Evolutionary conservation across 2,329 filamentous ascomycete species (phyloP).

Genomic region (Amesomyces nigricolor): DNA sequence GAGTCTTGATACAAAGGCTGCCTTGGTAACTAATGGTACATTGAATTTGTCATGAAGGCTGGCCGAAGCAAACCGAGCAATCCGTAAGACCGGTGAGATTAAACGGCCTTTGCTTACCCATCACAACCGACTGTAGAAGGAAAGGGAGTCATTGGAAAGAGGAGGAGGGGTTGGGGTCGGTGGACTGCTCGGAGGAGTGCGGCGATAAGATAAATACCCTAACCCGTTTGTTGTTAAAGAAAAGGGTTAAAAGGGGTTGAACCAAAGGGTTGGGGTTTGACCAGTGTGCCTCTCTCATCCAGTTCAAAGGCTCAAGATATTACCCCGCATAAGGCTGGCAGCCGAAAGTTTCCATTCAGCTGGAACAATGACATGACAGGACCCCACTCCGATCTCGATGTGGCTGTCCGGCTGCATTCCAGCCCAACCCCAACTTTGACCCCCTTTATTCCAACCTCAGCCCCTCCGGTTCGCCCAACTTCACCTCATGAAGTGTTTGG

Average conservation of each 20-base stretch:
- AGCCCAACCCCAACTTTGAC: conserved; percentile 11
- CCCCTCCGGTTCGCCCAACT: not conserved
- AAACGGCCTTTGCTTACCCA: no score
- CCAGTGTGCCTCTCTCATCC: no score
- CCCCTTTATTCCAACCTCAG: not conserved
- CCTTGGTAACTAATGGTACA: no score
- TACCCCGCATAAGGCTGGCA: conserved; percentile 8
- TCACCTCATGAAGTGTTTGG: not conserved
- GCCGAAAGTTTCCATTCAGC: not conserved
- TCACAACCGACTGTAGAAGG: no score
- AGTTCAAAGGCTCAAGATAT: not conserved
- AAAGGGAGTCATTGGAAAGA: no score
- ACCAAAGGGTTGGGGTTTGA: no score
- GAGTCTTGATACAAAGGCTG: no score
- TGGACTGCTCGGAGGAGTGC: not conserved
- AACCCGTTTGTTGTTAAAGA: not conserved
- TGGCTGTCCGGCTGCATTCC: conserved; percentile 12
- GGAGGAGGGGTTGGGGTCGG: not conserved
- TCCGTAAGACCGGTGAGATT: no score
- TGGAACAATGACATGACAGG: not conserved
- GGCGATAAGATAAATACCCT: not conserved
- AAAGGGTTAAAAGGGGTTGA: not conserved
- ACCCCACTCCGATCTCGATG: not conserved
- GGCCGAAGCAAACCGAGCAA: no score
- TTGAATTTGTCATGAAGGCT: no score